Conservation (phyloP, 352 stramenopile species). For the Blastocystis hominis region DNA sequence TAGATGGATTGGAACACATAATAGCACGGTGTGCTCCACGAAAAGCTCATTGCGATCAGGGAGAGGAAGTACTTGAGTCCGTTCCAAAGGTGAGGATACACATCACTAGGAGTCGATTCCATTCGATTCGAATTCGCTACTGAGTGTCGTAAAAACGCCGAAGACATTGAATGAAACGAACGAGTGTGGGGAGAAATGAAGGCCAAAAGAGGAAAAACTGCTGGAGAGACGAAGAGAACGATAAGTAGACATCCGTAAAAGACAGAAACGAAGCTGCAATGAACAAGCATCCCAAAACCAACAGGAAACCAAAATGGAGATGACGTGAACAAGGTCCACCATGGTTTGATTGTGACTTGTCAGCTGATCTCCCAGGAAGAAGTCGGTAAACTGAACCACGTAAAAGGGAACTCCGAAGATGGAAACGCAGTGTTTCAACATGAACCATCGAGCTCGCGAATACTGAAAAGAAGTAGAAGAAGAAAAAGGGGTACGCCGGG, state of each 20-base stretch:
- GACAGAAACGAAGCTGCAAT: neutral
- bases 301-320: constrained; percentile 19
- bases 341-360: constrained; percentile 48
- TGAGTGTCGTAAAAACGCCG: constrained; percentile 12
- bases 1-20: constrained; percentile 10
- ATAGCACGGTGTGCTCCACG: neutral
- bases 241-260: neutral
- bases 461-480: neutral
- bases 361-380: constrained; percentile 55
- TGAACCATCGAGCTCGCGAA: neutral
- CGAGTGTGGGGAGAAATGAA: neutral
- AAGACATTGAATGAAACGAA: constrained; percentile 49
- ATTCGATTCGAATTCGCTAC: neutral
- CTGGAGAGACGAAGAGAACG: neutral
- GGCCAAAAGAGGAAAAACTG: neutral
- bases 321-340: constrained; percentile 19
- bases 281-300: neutral
- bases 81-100: constrained; percentile 32
- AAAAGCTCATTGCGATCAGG: constrained; percentile 31
- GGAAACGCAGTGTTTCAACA: neutral
- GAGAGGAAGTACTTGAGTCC: constrained; percentile 31
- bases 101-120: neutral
- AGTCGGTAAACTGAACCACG: constrained; percentile 38
- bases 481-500: neutral
- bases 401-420: constrained; percentile 39